phyloP scores from a whole-genome alignment of 1,139 yeast species.

The Scheffersomyces parashehatae region DNA sequence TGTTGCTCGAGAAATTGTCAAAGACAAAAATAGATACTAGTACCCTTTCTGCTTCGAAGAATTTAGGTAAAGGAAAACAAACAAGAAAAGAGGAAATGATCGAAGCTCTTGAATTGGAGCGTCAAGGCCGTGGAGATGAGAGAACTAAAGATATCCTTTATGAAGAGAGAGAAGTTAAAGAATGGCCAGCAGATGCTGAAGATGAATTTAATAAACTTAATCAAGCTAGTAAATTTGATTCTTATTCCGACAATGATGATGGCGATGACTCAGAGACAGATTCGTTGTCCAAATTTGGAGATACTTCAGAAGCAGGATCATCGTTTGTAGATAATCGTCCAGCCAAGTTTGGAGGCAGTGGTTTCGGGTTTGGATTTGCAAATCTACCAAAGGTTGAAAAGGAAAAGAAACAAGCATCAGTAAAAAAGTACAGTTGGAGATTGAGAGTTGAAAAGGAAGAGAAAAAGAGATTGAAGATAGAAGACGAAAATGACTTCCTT shows the following conservation, averaged over 20 bases:
- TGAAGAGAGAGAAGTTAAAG: conserved; percentile 65
- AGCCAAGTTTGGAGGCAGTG: conserved; percentile 57
- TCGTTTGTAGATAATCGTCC: conserved; percentile 78
- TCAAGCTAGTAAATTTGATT: conserved; percentile 5
- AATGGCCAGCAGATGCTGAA: conserved; percentile 44
- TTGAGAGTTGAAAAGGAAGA: conserved; percentile 38
- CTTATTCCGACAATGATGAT: conserved; percentile 10
- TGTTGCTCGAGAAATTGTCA: conserved; percentile 69
- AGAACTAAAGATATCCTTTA: conserved; percentile 63
- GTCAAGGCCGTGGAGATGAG: conserved; percentile 71
- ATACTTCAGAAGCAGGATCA: conserved; percentile 28
- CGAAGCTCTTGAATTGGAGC: conserved; percentile 75
- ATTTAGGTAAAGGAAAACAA: conserved; percentile 74
- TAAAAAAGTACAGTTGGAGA: conserved; percentile 50
- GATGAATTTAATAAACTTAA: conserved; percentile 12
- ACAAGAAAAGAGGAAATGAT: conserved; percentile 70
- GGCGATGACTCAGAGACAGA: conserved; percentile 20
- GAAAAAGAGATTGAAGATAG: conserved; percentile 31
- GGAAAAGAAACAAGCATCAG: conserved; percentile 16
- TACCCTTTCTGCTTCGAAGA: conserved; percentile 67
- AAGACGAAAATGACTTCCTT: conserved; percentile 43
- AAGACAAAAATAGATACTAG: conserved; percentile 74
- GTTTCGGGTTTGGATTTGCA: conserved; percentile 68
- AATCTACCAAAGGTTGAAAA: conserved; percentile 53
- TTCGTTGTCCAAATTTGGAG: conserved; percentile 7